Percentiles rank a stretch among this genome's conserved stretches.
Conservation (phyloP, 2,329 filamentous ascomycete species). For the Gremmenia infestans region DNA sequence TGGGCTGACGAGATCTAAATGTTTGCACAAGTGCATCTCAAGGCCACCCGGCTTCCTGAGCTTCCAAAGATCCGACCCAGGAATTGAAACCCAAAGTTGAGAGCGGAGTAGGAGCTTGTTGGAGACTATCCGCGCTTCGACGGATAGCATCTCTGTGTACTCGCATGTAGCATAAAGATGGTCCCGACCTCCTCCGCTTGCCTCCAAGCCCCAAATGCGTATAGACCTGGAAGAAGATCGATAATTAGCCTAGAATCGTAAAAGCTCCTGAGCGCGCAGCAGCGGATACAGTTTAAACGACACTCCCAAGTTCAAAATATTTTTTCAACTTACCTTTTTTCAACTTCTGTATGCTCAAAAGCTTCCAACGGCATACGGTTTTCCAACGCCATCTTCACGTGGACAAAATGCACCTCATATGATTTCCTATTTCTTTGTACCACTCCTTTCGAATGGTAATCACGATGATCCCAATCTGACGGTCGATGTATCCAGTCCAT, state of each 20-base stretch:
- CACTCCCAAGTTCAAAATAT: background rate
- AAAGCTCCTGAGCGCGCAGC: too few relatives aligned
- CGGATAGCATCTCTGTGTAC: background rate
- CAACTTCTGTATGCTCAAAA: background rate
- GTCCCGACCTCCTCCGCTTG: too few relatives aligned
- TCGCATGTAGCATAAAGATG: too few relatives aligned
- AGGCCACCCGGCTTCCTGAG: background rate
- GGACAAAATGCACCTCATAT: background rate
- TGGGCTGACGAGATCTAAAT: background rate
- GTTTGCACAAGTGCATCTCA: background rate
- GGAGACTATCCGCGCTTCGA: background rate
- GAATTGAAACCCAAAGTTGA: background rate
- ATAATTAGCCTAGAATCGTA: too few relatives aligned
- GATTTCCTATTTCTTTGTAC: too few relatives aligned
- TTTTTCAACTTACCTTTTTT: background rate
- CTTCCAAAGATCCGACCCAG: background rate
- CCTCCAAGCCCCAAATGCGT: too few relatives aligned
- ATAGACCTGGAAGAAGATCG: too few relatives aligned
- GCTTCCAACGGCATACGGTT: background rate
- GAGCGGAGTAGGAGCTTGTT: background rate
- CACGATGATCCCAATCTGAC: too few relatives aligned
- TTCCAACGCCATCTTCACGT: background rate
- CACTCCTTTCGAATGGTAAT: too few relatives aligned
- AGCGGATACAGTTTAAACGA: too few relatives aligned
- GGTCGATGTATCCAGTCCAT: too few relatives aligned